A percentile compares a stretch with the other conserved stretches of the same genome.
Evolutionary conservation across 108 stramenopile species (phyloP).

Genomic region (Cyclostephanos tholiformis): DNA sequence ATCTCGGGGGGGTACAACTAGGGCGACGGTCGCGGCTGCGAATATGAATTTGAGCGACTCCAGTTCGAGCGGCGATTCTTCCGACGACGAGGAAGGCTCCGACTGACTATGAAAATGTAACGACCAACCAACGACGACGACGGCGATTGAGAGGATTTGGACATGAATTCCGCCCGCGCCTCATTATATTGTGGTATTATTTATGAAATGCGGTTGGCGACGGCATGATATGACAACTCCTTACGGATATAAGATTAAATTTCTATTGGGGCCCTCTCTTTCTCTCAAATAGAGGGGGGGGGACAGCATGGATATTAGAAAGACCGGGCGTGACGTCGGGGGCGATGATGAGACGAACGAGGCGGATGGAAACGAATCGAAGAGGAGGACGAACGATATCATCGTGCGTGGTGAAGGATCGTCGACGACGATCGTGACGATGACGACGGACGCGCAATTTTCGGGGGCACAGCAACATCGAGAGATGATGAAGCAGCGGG

Average conservation of each 20-base stretch:
- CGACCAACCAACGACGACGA: too few relatives aligned
- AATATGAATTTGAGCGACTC: conserved; percentile 85
- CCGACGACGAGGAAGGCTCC: conserved; percentile 49
- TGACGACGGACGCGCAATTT: conserved; percentile 11
- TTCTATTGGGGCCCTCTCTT: too few relatives aligned
- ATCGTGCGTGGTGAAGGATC: background rate
- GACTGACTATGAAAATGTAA: too few relatives aligned
- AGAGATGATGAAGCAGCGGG: background rate
- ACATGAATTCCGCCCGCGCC: too few relatives aligned
- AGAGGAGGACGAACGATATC: background rate
- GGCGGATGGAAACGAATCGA: too few relatives aligned
- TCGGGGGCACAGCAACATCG: background rate
- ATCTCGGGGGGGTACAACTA: background rate
- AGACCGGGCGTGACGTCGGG: too few relatives aligned
- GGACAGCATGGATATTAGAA: background rate
- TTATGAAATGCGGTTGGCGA: too few relatives aligned
- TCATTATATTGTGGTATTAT: too few relatives aligned
- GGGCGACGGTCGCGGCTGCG: conserved; percentile 29
- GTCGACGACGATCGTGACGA: background rate
- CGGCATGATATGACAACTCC: too few relatives aligned
- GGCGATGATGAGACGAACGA: too few relatives aligned
- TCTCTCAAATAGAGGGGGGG: background rate
- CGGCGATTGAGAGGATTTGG: too few relatives aligned
- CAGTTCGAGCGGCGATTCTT: conserved; percentile 40
- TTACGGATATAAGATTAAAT: too few relatives aligned